Evolutionary conservation across 148 eudicot species (phyloP), one percentile per base, ranked within the genome.

Genomic region (Rhododendron ovatum): DNA sequence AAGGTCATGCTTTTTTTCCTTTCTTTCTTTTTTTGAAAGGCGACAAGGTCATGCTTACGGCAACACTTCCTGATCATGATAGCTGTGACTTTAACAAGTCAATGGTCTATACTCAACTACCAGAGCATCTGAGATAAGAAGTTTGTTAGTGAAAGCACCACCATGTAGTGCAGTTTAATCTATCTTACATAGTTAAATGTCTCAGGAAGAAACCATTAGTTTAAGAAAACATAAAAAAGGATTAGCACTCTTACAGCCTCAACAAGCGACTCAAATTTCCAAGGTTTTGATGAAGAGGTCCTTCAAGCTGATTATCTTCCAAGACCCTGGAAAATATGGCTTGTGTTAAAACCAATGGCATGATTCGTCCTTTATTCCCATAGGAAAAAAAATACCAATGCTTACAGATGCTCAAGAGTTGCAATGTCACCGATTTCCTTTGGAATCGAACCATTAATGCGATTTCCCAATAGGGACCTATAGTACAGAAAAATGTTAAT

Each of bases 361-460:
- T 8, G 28, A 11, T 78, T 77, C 50, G 35, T 67, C 63, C 39
- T 17, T 45, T 76, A 20, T 13, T 55, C 45, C 28, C 20, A 41
- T 7, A 22, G 7, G 53, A 18, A 37, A 14, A 59, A 75, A 12
- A 5, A 1, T 78, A 33, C 22, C 1, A 0, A 47, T 30, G 80
- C 88, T 93, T 88, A 96, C 99, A 95, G 84, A 24, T 89, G 82
- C 78, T 89, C 80, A 63, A 96, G 92, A 47, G 98, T 94, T 43
- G 91, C 28, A 57, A 96, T 94, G 83, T 94, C 87, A 48, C 95
- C 98, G 26, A 96, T 87, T 90, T 95, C 94, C 37, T 84, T 74
- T 0, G 99, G 98, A 74, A 96, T 92, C 33, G 86, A 48, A 82
- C 98, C 99, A 79, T 90, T 91, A 43, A 90, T 57, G 57, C 89